Evolutionary conservation across 805 yeast genomes (phyloP).

Genomic region (Metschnikowia henanensis): DNA sequence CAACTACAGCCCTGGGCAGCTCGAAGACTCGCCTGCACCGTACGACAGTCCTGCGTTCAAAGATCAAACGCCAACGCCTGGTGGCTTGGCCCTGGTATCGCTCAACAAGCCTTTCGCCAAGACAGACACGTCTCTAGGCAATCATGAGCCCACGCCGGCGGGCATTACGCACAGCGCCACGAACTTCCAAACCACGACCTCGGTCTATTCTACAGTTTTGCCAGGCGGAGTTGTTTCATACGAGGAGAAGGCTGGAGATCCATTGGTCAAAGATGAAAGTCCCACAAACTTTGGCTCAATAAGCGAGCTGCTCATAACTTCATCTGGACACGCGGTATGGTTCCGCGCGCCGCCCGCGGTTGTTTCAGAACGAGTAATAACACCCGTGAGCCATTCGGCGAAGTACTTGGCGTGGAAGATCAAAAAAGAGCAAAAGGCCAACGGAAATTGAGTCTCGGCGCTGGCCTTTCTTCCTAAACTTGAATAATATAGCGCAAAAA

Average conservation of each 20-base stretch:
- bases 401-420: conserved; percentile 55
- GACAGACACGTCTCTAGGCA: neutral
- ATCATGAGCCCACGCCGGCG: conserved; percentile 12
- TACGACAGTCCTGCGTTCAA: conserved; percentile 4
- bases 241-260: conserved; percentile 14
- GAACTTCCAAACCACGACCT: conserved; percentile 30
- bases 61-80: conserved; percentile 11
- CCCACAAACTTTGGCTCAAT: conserved; percentile 1
- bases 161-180: conserved; percentile 9
- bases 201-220: conserved; percentile 35
- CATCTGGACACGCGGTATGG: conserved; percentile 45
- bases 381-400: conserved; percentile 70
- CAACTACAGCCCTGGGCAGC: conserved; percentile 14
- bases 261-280: conserved; percentile 2
- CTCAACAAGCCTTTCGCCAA: conserved; percentile 5
- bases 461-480: no score
- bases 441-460: neutral
- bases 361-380: conserved; percentile 23
- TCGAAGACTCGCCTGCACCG: conserved; percentile 11
- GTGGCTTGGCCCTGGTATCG: neutral
- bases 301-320: conserved; percentile 17
- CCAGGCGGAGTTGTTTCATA: conserved; percentile 43
- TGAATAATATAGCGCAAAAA: no score
- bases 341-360: conserved; percentile 65
- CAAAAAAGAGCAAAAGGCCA: conserved; percentile 4